Conservation (phyloP, 2,329 filamentous ascomycete species). For the Aspergillus vadensis region DNA sequence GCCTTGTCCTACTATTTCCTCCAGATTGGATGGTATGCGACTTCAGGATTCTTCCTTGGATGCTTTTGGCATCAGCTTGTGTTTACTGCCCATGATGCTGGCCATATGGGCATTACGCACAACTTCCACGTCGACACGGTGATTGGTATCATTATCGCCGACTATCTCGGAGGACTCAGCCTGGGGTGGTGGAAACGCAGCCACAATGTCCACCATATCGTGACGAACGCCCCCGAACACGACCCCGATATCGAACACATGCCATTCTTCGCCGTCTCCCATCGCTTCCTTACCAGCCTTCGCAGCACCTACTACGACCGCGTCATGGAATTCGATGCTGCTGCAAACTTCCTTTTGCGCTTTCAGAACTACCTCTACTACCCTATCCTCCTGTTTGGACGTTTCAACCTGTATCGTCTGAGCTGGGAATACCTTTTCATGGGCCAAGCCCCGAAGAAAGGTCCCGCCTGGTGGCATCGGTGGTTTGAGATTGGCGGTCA, state of each 20-base stretch:
- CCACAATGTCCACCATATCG: slow-evolving; percentile 95
- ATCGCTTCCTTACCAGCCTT: slow-evolving; percentile 73
- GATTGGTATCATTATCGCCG: slow-evolving; percentile 87
- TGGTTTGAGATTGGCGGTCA: slow-evolving; percentile 78
- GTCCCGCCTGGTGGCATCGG: slow-evolving; percentile 79
- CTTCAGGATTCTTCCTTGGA: slow-evolving; percentile 75
- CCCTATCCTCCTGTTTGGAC: slow-evolving; percentile 73
- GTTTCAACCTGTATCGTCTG: slow-evolving; percentile 83
- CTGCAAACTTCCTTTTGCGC: slow-evolving; percentile 70
- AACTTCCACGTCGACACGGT: slow-evolving; percentile 78
- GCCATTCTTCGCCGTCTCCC: slow-evolving; percentile 84
- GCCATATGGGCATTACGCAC: slow-evolving; percentile 97
- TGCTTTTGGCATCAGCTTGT: slow-evolving; percentile 92
- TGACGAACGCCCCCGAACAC: slow-evolving; percentile 93
- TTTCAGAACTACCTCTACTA: slow-evolving; percentile 84
- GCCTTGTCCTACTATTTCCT: slow-evolving; percentile 63
- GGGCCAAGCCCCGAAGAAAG: slow-evolving; percentile 70
- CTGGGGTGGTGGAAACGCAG: slow-evolving; percentile 96
- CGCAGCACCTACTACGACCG: slow-evolving; percentile 82
- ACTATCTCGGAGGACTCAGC: slow-evolving; percentile 85
- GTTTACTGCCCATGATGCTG: slow-evolving; percentile 91
- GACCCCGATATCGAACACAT: slow-evolving; percentile 94
- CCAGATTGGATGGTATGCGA: slow-evolving; percentile 64
- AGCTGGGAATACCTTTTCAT: slow-evolving; percentile 76
- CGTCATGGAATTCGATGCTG: slow-evolving; percentile 73